These are phyloP conservation scores for Aspergillus biplanus DNA, from an alignment of 495 filamentous ascomycete genomes.

Conservation along the genomic window DNA sequence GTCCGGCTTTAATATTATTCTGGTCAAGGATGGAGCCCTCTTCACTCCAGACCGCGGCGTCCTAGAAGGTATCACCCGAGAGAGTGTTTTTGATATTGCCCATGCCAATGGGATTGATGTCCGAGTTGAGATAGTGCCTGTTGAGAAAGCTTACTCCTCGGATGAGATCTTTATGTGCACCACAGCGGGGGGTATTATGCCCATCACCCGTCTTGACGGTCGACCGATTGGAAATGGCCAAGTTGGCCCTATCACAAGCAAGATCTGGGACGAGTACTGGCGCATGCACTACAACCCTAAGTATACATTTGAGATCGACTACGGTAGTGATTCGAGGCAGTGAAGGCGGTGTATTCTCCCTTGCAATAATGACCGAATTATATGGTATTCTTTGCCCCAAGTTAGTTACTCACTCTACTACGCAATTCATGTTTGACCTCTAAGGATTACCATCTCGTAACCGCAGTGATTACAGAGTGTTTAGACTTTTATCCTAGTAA, in stretches of 20 bases:
- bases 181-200: conserved; percentile 45
- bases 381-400: too few species aligned
- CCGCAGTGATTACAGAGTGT: neutral
- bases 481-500: neutral
- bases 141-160: conserved; percentile 31
- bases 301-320: conserved; percentile 30
- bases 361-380: neutral
- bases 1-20: conserved; percentile 36
- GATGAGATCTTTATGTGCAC: conserved; percentile 46
- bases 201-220: conserved; percentile 42
- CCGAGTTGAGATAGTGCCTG: conserved; percentile 33
- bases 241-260: conserved; percentile 40
- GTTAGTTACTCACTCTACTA: neutral
- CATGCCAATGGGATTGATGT: conserved; percentile 26
- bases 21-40: conserved; percentile 35
- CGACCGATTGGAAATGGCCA: conserved; percentile 35
- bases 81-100: conserved; percentile 38
- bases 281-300: conserved; percentile 36
- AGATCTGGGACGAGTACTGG: conserved; percentile 47
- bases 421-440: neutral
- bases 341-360: neutral
- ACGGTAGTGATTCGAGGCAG: neutral
- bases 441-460: neutral
- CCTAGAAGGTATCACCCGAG: conserved; percentile 36
- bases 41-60: conserved; percentile 41